Evolutionary conservation across 2,329 filamentous ascomycete genomes (phyloP).

Genomic region (Coniochaeta sp.): DNA sequence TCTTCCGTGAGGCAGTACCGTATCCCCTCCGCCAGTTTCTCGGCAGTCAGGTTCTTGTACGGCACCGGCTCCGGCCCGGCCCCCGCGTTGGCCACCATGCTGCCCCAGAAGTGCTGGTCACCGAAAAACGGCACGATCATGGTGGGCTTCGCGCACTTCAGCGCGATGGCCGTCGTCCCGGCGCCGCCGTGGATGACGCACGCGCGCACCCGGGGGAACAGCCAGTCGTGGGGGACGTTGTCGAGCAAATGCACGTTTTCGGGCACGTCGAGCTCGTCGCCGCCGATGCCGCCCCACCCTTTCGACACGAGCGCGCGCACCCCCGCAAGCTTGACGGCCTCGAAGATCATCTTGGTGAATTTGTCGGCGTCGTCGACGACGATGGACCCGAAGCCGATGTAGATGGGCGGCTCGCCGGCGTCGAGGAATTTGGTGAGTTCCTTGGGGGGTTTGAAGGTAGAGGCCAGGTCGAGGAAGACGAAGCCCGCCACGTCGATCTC

Average conservation of each 20-base stretch:
- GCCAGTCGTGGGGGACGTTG: constrained; percentile 71
- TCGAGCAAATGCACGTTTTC: constrained; percentile 65
- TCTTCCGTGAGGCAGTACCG: constrained; percentile 57
- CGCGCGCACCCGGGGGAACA: constrained; percentile 59
- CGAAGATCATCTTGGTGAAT: constrained; percentile 65
- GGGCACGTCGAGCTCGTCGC: constrained; percentile 40
- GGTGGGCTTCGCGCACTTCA: constrained; percentile 64
- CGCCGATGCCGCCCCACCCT: constrained; percentile 67
- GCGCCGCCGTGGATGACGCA: constrained; percentile 74
- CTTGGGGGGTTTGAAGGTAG: constrained; percentile 49
- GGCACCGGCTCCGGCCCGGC: constrained; percentile 62
- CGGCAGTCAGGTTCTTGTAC: constrained; percentile 57
- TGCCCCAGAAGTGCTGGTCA: constrained; percentile 73
- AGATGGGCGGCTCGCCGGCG: constrained; percentile 54
- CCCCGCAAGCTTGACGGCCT: constrained; percentile 57
- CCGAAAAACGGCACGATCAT: constrained; percentile 77
- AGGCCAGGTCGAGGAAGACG: constrained; percentile 66
- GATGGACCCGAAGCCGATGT: constrained; percentile 72
- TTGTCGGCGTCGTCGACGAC: constrained; percentile 64
- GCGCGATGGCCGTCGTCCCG: constrained; percentile 66
- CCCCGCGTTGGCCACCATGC: constrained; percentile 55
- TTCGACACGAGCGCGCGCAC: constrained; percentile 67
- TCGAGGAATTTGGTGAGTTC: constrained; percentile 47
- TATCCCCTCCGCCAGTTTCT: constrained; percentile 64
- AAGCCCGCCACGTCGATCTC: constrained; percentile 72